Evolutionary conservation across 2,329 filamentous ascomycete species (phyloP).

Genomic region (Apiospora arundinis): DNA sequence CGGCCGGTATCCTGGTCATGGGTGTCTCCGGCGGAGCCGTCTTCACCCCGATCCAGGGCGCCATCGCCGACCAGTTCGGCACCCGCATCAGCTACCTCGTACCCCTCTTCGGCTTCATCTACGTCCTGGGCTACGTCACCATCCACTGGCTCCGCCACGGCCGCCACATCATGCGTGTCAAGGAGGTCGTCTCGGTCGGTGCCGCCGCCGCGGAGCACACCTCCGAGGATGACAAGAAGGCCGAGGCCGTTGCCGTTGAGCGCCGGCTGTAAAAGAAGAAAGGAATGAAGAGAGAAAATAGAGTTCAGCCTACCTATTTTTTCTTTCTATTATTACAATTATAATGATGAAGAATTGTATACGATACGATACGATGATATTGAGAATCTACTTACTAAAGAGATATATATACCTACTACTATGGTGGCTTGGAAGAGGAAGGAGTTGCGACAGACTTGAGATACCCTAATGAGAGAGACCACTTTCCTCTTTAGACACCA

Average conservation of each 20-base stretch:
- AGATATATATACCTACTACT: conserved; percentile 5
- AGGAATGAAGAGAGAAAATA: background rate
- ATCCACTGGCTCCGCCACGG: conserved; percentile 42
- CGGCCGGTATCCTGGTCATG: conserved; percentile 26
- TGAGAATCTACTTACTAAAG: background rate
- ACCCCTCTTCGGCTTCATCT: conserved; percentile 49
- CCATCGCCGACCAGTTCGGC: conserved; percentile 44
- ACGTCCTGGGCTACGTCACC: conserved; percentile 42
- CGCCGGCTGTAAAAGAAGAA: background rate
- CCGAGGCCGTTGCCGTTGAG: conserved; percentile 5
- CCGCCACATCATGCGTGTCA: conserved; percentile 39
- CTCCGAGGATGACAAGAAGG: conserved; percentile 20
- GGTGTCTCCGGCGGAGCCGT: conserved; percentile 25
- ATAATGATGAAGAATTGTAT: background rate
- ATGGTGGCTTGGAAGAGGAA: background rate
- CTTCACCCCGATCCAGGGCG: conserved; percentile 25
- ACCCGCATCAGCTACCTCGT: conserved; percentile 52
- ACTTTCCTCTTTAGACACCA: conserved; percentile 9
- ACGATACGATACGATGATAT: background rate
- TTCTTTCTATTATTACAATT: no score
- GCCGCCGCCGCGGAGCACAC: background rate
- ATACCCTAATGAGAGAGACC: conserved; percentile 9
- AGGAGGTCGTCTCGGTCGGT: conserved; percentile 34
- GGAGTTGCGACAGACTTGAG: background rate
- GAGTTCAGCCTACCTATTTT: background rate